Evolutionary conservation across 805 yeast species (phyloP).

Genomic region (Schwanniomyces sp.): DNA sequence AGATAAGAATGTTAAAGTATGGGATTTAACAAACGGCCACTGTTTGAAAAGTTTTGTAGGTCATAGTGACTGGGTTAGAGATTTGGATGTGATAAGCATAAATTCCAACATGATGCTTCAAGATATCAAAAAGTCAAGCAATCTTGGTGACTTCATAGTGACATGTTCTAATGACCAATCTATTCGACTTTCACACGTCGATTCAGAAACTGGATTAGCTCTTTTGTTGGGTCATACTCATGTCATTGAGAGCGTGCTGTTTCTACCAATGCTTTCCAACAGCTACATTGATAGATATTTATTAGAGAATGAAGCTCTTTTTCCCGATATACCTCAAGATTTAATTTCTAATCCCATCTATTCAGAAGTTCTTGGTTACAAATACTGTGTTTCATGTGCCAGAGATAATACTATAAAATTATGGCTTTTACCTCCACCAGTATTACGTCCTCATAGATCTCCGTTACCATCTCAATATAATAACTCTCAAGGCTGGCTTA

Average conservation of each 20-base stretch:
- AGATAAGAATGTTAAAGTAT: constrained; percentile 58
- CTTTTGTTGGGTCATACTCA: constrained; percentile 76
- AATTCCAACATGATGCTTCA: constrained; percentile 13
- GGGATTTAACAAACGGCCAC: constrained; percentile 72
- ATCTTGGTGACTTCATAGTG: constrained; percentile 55
- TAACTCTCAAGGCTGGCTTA: constrained; percentile 59
- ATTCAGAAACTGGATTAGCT: constrained; percentile 66
- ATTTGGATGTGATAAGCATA: constrained; percentile 44
- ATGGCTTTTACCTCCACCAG: constrained; percentile 78
- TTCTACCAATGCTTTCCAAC: constrained; percentile 59
- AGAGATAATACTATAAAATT: constrained; percentile 73
- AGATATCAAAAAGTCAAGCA: constrained; percentile 7
- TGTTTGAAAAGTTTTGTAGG: constrained; percentile 66
- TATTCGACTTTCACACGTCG: constrained; percentile 63
- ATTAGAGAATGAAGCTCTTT: constrained; percentile 26
- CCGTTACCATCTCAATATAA: constrained; percentile 53
- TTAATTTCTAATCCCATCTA: constrained; percentile 27
- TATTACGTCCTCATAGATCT: constrained; percentile 49
- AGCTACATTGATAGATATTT: constrained; percentile 47
- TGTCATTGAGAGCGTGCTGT: constrained; percentile 72
- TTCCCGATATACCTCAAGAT: constrained; percentile 32
- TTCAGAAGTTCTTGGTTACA: constrained; percentile 48
- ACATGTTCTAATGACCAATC: constrained; percentile 82
- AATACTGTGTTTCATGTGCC: constrained; percentile 75
- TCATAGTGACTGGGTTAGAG: constrained; percentile 88